Percentiles rank a stretch among this genome's conserved stretches.
Evolutionary conservation across 2,329 filamentous ascomycete genomes (phyloP).

Genomic region (Aspergillus fijiensis): DNA sequence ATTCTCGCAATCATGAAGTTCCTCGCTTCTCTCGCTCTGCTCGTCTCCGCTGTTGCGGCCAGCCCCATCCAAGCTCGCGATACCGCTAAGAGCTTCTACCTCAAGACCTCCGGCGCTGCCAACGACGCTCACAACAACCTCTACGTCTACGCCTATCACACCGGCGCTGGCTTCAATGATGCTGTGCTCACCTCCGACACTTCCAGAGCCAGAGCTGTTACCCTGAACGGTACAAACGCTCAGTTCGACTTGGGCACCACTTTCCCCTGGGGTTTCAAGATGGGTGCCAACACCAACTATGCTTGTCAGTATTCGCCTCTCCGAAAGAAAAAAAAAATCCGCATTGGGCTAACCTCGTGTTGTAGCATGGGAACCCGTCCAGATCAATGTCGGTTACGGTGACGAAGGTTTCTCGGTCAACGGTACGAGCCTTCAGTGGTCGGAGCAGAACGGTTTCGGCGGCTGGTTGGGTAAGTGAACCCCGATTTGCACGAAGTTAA

Average conservation of each 20-base stretch:
- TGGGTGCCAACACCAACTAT: conserved; percentile 32
- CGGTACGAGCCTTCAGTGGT: conserved; percentile 28
- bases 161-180: conserved; percentile 42
- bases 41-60: conserved; percentile 29
- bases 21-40: conserved; percentile 27
- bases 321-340: neutral
- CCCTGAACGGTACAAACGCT: conserved; percentile 35
- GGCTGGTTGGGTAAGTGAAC: conserved; percentile 42
- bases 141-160: conserved; percentile 41
- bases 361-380: conserved; percentile 38
- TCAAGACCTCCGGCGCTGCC: conserved; percentile 34
- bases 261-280: conserved; percentile 34
- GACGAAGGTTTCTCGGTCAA: conserved; percentile 32
- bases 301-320: conserved; percentile 29
- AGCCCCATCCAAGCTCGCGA: conserved; percentile 23
- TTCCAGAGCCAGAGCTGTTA: conserved; percentile 26
- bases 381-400: conserved; percentile 38
- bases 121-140: conserved; percentile 34
- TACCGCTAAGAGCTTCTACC: conserved; percentile 28
- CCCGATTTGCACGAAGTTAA: neutral
- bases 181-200: conserved; percentile 33
- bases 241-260: conserved; percentile 30
- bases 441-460: conserved; percentile 32
- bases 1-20: conserved; percentile 27
- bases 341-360: conserved; percentile 2